Conservation (phyloP, 1,284 basidiomycete genomes). For the Laetiporus sulphureus region DNA sequence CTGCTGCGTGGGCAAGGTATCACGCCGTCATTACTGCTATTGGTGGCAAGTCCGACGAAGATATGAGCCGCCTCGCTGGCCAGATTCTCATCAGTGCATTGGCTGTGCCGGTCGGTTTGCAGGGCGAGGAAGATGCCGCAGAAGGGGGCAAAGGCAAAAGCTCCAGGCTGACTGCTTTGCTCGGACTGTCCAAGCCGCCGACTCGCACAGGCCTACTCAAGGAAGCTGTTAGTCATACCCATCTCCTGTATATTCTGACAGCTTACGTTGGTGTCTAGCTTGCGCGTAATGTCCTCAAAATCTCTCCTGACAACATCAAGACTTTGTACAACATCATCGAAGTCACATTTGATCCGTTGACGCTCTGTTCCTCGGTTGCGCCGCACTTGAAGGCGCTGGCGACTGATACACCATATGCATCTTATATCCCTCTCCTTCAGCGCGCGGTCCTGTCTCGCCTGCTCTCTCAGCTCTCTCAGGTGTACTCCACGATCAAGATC, state of each 20-base stretch:
- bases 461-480: constrained; percentile 91
- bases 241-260: not conserved
- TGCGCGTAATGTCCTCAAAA: constrained; percentile 80
- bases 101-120: constrained; percentile 84
- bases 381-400: constrained; percentile 74
- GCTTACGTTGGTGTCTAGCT: constrained; percentile 38
- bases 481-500: constrained; percentile 89
- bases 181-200: constrained; percentile 83
- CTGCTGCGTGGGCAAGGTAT: constrained; percentile 93
- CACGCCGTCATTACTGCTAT: constrained; percentile 62
- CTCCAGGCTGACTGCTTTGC: constrained; percentile 77
- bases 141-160: constrained; percentile 74
- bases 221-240: constrained; percentile 62
- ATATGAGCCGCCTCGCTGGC: constrained; percentile 79
- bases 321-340: constrained; percentile 89
- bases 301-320: constrained; percentile 73
- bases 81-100: constrained; percentile 92
- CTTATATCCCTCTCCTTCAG: constrained; percentile 88
- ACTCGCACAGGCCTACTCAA: constrained; percentile 81
- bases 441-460: constrained; percentile 90
- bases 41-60: constrained; percentile 69
- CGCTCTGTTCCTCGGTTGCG: constrained; percentile 78
- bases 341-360: constrained; percentile 92
- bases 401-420: constrained; percentile 51
- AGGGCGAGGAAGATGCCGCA: constrained; percentile 51